Evolutionary conservation across 306 rosid species (phyloP).

Genomic region (Prunus mira): DNA sequence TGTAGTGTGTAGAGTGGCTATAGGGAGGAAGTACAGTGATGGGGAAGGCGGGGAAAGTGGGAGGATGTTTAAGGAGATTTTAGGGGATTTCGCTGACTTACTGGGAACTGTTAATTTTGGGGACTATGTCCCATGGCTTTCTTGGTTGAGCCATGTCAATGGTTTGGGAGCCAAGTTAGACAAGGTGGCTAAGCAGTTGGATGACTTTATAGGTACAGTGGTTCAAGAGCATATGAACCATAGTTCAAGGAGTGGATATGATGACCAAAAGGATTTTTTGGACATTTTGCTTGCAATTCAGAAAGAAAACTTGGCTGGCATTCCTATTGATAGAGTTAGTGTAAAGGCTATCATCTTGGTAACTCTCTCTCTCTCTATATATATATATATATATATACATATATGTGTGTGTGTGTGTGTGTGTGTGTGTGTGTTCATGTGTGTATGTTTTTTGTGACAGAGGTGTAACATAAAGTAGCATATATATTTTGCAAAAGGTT

Average conservation of each 20-base stretch:
- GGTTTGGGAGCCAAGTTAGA: slow-evolving; percentile 41
- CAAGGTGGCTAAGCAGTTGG: slow-evolving; percentile 36
- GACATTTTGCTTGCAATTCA: slow-evolving; percentile 48
- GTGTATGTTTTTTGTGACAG: too few species aligned
- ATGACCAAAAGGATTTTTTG: slow-evolving; percentile 37
- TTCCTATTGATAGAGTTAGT: slow-evolving; percentile 30
- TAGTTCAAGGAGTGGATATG: not conserved
- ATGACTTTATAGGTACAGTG: slow-evolving; percentile 41
- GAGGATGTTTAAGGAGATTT: slow-evolving; percentile 19
- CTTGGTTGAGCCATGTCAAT: slow-evolving; percentile 32
- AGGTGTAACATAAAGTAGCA: too few species aligned
- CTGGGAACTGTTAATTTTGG: slow-evolving; percentile 34
- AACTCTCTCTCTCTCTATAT: not conserved
- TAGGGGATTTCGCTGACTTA: slow-evolving; percentile 24
- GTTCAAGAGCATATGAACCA: slow-evolving; percentile 40
- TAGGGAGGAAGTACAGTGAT: slow-evolving; percentile 47
- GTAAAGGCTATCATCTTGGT: slow-evolving; percentile 49
- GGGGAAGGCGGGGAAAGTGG: slow-evolving; percentile 27
- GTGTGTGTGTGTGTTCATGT: too few species aligned
- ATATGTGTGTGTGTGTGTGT: too few species aligned
- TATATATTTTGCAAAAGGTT: not conserved
- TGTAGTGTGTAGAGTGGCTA: slow-evolving; percentile 41
- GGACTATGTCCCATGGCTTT: slow-evolving; percentile 56
- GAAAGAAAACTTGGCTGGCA: slow-evolving; percentile 26
- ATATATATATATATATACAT: not conserved